These are phyloP conservation scores for Phytophthora tentaculata DNA, from an alignment of 352 stramenopile genomes.

Conservation along the genomic window DNA sequence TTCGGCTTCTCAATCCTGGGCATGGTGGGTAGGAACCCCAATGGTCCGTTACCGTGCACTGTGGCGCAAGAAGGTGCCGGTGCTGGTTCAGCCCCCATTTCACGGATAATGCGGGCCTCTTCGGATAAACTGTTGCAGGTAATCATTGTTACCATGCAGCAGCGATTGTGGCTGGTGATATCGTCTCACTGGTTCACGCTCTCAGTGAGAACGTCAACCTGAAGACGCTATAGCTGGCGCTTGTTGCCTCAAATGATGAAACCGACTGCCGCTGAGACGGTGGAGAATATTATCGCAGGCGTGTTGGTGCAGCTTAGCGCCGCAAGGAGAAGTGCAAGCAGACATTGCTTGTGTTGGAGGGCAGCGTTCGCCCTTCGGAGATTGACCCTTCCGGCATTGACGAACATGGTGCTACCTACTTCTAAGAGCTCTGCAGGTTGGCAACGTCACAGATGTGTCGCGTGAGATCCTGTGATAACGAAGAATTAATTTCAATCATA, in stretches of 20 bases:
- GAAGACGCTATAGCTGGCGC: conserved; percentile 71
- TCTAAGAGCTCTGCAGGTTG: conserved; percentile 76
- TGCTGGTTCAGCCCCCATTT: conserved; percentile 78
- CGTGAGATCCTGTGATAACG: conserved; percentile 88
- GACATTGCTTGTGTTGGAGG: conserved; percentile 67
- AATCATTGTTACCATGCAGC: conserved; percentile 90
- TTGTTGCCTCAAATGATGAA: conserved; percentile 59
- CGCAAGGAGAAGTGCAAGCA: conserved; percentile 69
- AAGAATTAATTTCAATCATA: too few relatives aligned
- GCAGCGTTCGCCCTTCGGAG: conserved; percentile 75
- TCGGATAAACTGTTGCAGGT: conserved; percentile 85
- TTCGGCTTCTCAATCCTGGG: conserved; percentile 93
- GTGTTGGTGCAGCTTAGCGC: conserved; percentile 58
- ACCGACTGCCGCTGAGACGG: conserved; percentile 45
- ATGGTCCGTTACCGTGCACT: conserved; percentile 86
- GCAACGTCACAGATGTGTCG: conserved; percentile 58
- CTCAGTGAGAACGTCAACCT: conserved; percentile 84
- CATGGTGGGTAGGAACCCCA: conserved; percentile 90
- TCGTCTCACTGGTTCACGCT: too few relatives aligned
- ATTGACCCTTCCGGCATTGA: conserved; percentile 83
- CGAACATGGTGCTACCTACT: conserved; percentile 86
- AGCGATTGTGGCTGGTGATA: conserved; percentile 81
- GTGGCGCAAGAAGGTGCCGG: conserved; percentile 83
- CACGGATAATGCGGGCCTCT: conserved; percentile 59
- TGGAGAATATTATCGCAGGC: conserved; percentile 63